Evolutionary conservation across 352 stramenopile species (phyloP), one percentile per base, ranked within the genome.

Genomic region (Synura sp.): DNA sequence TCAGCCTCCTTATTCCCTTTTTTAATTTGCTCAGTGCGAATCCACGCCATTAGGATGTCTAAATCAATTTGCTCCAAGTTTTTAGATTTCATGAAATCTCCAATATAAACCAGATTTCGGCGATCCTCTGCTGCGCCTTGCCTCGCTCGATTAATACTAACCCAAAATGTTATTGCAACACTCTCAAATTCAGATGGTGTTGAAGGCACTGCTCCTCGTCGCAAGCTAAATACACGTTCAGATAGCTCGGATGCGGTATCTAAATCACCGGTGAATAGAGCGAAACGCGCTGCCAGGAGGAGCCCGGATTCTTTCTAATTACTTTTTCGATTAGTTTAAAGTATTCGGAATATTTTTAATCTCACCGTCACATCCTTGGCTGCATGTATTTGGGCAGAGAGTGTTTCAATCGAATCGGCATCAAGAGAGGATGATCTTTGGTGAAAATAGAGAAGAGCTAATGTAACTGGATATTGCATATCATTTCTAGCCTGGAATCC

Each of bases 321-420:
- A 73, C 19, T 41, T 22, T 41, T 36, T 12, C 25, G 7, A 41
- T 42, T 12, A 7, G 9, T 9, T 25, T 14, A 22, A 9, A 67
- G 53, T 14, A 25, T 14, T 25, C 27, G 53, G 12, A 67, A 32
- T 32, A 67, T 3, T 12, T 36, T 22, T 4, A 27, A n/a, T n/a
- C 31, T 42, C 53, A 75, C 63, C 34, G 63, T 59, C 1, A 79
- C 49, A 38, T 69, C 81, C 59, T 86, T 85, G 0, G 89, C 81
- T 69, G 92, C 91, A 1, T 85, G 85, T 14, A 89, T 85, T 79
- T 94, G 88, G 0, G 83, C 83, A n/a, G 83, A 85, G 70, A 94
- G 85, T 5, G 86, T 85, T 34, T 91, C 86, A 2, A 90, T 76
- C 5, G 92, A 69, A 12, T 92, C 85, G 0, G 36, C 34, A 79